Evolutionary conservation across 2,329 filamentous ascomycete species (phyloP), one percentile per base, ranked within the genome.

Genomic region (Colletotrichum falcatum): DNA sequence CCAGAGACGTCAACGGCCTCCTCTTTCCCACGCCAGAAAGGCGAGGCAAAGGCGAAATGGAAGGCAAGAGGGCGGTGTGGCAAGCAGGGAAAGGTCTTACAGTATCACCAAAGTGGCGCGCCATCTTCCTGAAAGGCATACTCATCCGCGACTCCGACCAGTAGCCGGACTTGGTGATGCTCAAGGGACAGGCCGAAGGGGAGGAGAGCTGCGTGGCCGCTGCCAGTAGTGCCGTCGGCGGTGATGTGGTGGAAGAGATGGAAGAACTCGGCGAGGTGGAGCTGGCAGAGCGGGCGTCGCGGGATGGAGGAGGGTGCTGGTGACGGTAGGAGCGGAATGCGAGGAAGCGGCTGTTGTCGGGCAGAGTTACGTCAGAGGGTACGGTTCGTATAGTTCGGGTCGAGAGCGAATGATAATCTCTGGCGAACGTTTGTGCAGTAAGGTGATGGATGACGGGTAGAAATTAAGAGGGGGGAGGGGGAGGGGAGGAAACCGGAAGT

Each of bases 21-120:
- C 16, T 37, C 44, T 7, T 28, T 18, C n/a, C 8, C 56, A 48
- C 42, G 39, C 63, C 37, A 54, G 49, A n/a, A n/a, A 39, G 35
- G 48, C 42, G 26, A 53, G 62, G 65, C 54, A 61, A 67, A 66
- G 44, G 20, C 44, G 9, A 3, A 5, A 11, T 72, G 66, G 72
- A 72, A 72, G 67, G 67, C 65, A 71, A 23, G 18, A 4, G 16
- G 39, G 23, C 42, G 30, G 20, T 33, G 28, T 12, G 30, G 30
- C 5, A 35, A 6, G 20, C n/a, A 39, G n/a, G 6, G 14, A 30
- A 23, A 1, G 20, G 70, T 77, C 82, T 76, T 81, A 84, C 82
- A 73, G 83, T 81, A 74, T 85, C 83, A 76, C 83, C 83, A 71
- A 85, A 83, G 61, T 83, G 83, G 76, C 83, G 83, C 62, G 83